Percentiles rank a stretch among this genome's conserved stretches.
Conservation (phyloP, 2,329 filamentous ascomycete species). For the Moelleriella libera region DNA sequence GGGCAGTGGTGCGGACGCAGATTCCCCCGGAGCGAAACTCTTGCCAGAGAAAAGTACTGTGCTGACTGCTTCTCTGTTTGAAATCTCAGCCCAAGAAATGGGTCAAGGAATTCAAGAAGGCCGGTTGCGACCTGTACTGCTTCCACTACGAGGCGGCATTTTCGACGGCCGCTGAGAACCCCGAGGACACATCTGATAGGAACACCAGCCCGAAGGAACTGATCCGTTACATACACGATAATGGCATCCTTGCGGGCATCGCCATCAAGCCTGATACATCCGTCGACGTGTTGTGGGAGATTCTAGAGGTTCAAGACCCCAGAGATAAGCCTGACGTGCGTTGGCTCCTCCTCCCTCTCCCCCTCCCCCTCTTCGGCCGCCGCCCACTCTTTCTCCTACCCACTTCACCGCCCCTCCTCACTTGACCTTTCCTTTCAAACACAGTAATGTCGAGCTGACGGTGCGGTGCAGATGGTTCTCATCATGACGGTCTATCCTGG, state of each 20-base stretch:
- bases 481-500: conserved; percentile 98
- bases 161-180: conserved; percentile 71
- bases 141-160: conserved; percentile 98
- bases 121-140: conserved; percentile 96
- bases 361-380: too few species aligned
- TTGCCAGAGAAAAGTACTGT: neutral
- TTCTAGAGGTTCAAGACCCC: conserved; percentile 58
- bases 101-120: conserved; percentile 88
- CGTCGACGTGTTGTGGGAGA: conserved; percentile 85
- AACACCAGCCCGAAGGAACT: conserved; percentile 75
- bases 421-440: too few species aligned
- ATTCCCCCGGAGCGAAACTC: neutral
- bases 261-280: conserved; percentile 88
- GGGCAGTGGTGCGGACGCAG: neutral
- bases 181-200: conserved; percentile 50
- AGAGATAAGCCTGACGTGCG: conserved; percentile 80
- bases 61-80: neutral
- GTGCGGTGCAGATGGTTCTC: conserved; percentile 69
- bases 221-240: conserved; percentile 79
- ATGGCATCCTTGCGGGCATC: conserved; percentile 81
- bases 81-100: conserved; percentile 74
- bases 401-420: too few species aligned
- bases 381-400: too few species aligned
- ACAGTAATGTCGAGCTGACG: neutral
- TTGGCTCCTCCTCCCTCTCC: conserved; percentile 7